phyloP scores from a whole-genome alignment of 208 protist genomes.

The Leptomonas seymouri region DNA sequence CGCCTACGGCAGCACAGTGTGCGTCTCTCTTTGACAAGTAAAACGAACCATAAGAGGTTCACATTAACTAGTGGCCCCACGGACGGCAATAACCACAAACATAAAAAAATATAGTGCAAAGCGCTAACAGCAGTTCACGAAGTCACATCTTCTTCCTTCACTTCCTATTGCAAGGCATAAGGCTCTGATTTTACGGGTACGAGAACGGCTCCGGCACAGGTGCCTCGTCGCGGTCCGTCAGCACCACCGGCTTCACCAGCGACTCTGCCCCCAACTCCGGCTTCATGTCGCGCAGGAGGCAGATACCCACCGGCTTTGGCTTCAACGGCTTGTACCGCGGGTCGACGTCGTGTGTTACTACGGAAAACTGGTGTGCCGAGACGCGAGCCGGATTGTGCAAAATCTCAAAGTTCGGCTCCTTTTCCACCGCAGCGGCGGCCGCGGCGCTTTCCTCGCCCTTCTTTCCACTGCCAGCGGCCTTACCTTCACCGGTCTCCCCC shows the following conservation, averaged over 20 bases:
- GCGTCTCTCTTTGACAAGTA: no score
- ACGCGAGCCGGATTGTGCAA: conserved; percentile 86
- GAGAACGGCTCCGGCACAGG: conserved; percentile 77
- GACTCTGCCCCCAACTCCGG: conserved; percentile 53
- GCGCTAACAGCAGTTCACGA: no score
- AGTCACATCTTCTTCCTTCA: neutral
- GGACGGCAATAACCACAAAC: no score
- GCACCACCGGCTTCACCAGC: conserved; percentile 52
- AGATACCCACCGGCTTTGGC: conserved; percentile 70
- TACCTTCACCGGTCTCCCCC: conserved; percentile 6
- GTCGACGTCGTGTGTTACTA: conserved; percentile 74
- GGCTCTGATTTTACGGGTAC: conserved; percentile 81
- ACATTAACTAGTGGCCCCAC: neutral
- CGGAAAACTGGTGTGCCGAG: conserved; percentile 70
- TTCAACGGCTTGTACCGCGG: conserved; percentile 79
- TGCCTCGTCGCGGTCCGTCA: conserved; percentile 58
- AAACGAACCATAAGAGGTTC: conserved; percentile 2
- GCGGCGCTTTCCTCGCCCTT: conserved; percentile 8
- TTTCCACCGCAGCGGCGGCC: conserved; percentile 23
- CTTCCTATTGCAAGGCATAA: no score
- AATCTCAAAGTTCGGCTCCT: conserved; percentile 60
- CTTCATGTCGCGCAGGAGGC: conserved; percentile 75
- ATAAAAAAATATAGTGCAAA: no score
- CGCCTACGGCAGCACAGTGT: no score
- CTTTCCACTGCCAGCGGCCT: neutral